Conservation (phyloP, 2,329 filamentous ascomycete genomes). For the Gnomoniopsis sp. region DNA sequence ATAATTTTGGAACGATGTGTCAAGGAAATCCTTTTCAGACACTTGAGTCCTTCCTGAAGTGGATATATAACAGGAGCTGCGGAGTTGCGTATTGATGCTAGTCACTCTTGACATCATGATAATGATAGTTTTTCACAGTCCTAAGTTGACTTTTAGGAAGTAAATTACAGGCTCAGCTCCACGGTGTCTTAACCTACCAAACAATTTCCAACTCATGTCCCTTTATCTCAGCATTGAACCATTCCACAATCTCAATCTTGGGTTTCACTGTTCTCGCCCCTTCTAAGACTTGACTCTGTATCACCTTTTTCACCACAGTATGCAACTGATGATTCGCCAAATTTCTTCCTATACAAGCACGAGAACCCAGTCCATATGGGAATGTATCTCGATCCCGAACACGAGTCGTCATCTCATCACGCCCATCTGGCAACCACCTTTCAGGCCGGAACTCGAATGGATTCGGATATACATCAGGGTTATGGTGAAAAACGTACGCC, state of each 20-base stretch:
- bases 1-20: too few species aligned
- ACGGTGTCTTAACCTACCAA: too few species aligned
- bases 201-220: conserved; percentile 10
- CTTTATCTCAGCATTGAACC: conserved; percentile 16
- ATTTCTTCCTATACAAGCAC: conserved; percentile 23
- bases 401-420: background rate
- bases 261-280: conserved; percentile 6
- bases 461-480: conserved; percentile 20
- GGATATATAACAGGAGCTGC: too few species aligned
- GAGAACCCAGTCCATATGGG: conserved; percentile 21
- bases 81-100: too few species aligned
- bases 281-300: conserved; percentile 1
- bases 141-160: too few species aligned
- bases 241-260: conserved; percentile 12
- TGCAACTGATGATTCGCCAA: conserved; percentile 17
- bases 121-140: too few species aligned
- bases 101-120: too few species aligned
- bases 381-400: conserved; percentile 17
- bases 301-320: background rate
- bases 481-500: conserved; percentile 54
- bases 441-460: conserved; percentile 20
- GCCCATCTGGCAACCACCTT: conserved; percentile 17
- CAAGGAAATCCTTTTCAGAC: too few species aligned
- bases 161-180: too few species aligned
- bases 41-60: too few species aligned